Evolutionary conservation across 768 basidiomycete genomes (phyloP), one percentile per base, ranked within the genome.

Genomic region (Calocera cornea): DNA sequence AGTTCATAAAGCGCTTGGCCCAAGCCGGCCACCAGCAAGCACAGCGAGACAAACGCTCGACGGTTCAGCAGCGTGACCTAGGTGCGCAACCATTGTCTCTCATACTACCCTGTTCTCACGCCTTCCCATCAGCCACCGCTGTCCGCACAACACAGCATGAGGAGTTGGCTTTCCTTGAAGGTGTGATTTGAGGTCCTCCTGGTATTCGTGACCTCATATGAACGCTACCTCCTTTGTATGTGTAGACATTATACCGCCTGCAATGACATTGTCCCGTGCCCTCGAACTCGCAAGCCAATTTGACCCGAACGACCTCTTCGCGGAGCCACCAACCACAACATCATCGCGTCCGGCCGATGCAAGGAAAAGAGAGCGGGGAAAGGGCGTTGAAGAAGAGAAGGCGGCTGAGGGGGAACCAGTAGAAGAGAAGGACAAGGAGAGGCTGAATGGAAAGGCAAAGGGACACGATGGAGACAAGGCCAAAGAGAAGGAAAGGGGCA

Each of bases 51-150:
- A 87, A 84, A 70, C 79, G 92, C 69, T 75, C 84, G 33, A 92
- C 86, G 0, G 83, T 94, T 19, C 89, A 90, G 73, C 83, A 89
- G 70, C 84, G 83, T 69, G 92, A 95, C 75, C 77, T 94, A 54
- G 87, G 92, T 92, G 72, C 70, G 83, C 78, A 34, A 31, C 10
- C 54, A 29, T 2, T 7, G 2, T 33, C 24, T 7, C 14, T n/a
- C 54, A 10, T 31, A 31, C 5, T 33, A 5, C 3, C 16, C 16
- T 47, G 31, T 60, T 7, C 54, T 60, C 2, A 60, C 54, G 14
- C 31, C 31, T 29, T 16, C 5, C 8, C 14, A 10, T 8, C 27
- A 60, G 54, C 54, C 54, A 60, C 54, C 24, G 54, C 54, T 33
- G 54, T 60, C 2, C 54, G 54, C 2, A 60, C 54, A 29, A 60